Evolutionary conservation across 169 alveolate species (phyloP).

Genomic region (Amoebophrya sp.): DNA sequence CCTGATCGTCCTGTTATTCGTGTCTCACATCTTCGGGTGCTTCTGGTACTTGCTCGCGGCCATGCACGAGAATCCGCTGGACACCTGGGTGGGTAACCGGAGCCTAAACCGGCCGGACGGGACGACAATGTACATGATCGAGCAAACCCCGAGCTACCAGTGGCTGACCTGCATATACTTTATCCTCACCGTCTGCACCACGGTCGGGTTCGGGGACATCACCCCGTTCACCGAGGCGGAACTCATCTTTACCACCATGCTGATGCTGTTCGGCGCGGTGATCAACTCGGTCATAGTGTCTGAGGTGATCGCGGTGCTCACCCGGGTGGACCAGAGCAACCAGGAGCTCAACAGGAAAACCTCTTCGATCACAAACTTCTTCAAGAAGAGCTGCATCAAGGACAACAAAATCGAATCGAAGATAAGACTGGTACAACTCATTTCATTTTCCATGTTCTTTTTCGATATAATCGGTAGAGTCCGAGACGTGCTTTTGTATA

Average conservation of each 20-base stretch:
- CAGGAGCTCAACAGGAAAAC: background rate
- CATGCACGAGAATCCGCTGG: background rate
- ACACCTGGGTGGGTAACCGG: background rate
- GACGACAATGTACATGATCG: background rate
- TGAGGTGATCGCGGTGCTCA: conserved; percentile 18
- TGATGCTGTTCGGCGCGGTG: conserved; percentile 20
- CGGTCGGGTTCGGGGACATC: conserved; percentile 5
- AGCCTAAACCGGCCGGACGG: background rate
- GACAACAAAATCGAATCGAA: background rate
- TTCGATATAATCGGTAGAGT: no score
- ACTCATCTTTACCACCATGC: background rate
- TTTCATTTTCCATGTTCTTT: no score
- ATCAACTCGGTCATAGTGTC: background rate
- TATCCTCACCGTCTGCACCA: background rate
- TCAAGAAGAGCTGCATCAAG: background rate
- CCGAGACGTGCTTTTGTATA: no score
- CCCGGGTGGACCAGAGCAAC: conserved; percentile 8
- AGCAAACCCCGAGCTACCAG: background rate
- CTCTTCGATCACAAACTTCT: background rate
- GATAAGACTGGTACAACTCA: background rate
- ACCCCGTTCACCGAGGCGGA: background rate
- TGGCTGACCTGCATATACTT: background rate
- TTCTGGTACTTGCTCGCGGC: background rate
- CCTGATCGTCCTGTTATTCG: background rate
- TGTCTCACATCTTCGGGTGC: background rate